Percentiles rank a stretch among this genome's conserved stretches.
These are phyloP conservation scores for Candida tetrigidarum DNA, from an alignment of 1,139 yeast genomes.

Conservation along the genomic window DNA sequence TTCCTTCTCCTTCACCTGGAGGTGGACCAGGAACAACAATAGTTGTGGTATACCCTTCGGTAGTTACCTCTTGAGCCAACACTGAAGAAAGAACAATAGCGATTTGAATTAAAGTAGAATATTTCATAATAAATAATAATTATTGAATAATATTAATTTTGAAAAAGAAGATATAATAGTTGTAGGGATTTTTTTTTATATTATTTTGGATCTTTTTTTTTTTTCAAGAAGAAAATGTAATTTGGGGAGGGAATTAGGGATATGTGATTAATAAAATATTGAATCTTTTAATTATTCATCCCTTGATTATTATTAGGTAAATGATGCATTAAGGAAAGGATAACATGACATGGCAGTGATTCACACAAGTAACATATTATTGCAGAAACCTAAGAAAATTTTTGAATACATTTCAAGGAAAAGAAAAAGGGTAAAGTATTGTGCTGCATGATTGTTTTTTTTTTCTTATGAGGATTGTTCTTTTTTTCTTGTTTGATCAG, in stretches of 20 bases:
- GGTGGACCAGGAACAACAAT: conserved; percentile 2
- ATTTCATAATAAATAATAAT: conserved; percentile 3
- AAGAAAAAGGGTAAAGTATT: neutral
- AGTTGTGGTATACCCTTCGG: conserved; percentile 8
- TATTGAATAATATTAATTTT: neutral
- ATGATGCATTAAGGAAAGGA: conserved; percentile 5
- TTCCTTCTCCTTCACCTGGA: neutral
- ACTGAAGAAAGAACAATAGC: conserved; percentile 7
- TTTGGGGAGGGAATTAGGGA: neutral
- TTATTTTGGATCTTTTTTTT: neutral
- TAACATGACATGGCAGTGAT: neutral
- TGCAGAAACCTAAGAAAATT: conserved; percentile 5
- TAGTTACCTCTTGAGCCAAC: conserved; percentile 9
- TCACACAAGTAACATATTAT: neutral
- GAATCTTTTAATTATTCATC: conserved; percentile 3
- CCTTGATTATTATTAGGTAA: neutral
- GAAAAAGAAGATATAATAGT: too few species aligned
- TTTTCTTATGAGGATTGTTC: neutral
- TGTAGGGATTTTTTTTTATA: neutral
- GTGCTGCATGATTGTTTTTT: neutral
- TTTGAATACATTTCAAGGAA: neutral
- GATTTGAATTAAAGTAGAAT: conserved; percentile 7
- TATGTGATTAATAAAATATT: neutral
- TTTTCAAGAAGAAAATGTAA: too few species aligned
- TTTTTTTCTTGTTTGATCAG: neutral